A percentile compares a stretch with the other conserved stretches of the same genome.
Conservation (phyloP, 1,284 basidiomycete genomes). For the Tremellales sp. region DNA sequence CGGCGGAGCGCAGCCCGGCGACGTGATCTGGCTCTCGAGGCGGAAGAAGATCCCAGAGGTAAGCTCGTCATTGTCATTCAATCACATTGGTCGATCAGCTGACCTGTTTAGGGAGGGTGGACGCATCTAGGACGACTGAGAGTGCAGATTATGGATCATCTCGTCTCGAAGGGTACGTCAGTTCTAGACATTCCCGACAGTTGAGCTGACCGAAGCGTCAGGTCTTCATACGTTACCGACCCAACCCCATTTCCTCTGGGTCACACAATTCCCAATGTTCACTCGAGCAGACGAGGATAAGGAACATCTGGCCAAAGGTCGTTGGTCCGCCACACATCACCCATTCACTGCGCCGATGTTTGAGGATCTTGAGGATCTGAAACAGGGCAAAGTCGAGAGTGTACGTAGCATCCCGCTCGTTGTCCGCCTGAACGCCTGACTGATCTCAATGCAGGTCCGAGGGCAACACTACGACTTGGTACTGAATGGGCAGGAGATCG, state of each 20-base stretch:
- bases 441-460: constrained; percentile 60
- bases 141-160: constrained; percentile 59
- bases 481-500: constrained; percentile 89
- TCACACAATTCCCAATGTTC: constrained; percentile 93
- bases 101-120: constrained; percentile 73
- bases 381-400: constrained; percentile 61
- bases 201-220: constrained; percentile 26
- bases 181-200: not conserved
- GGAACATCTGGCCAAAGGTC: constrained; percentile 71
- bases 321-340: constrained; percentile 89
- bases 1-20: constrained; percentile 48
- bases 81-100: too few species aligned
- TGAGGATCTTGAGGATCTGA: constrained; percentile 72
- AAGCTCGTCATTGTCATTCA: too few species aligned
- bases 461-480: constrained; percentile 98
- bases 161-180: constrained; percentile 63
- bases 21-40: constrained; percentile 55
- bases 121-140: constrained; percentile 74
- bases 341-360: constrained; percentile 95
- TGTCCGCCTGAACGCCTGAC: not conserved
- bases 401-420: too few species aligned
- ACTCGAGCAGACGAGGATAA: constrained; percentile 85
- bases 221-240: constrained; percentile 57
- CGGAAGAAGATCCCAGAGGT: constrained; percentile 54
- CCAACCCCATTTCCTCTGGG: constrained; percentile 82